phyloP scores from a whole-genome alignment of 192 early-diverging fungal species.

The Backusella westeae region DNA sequence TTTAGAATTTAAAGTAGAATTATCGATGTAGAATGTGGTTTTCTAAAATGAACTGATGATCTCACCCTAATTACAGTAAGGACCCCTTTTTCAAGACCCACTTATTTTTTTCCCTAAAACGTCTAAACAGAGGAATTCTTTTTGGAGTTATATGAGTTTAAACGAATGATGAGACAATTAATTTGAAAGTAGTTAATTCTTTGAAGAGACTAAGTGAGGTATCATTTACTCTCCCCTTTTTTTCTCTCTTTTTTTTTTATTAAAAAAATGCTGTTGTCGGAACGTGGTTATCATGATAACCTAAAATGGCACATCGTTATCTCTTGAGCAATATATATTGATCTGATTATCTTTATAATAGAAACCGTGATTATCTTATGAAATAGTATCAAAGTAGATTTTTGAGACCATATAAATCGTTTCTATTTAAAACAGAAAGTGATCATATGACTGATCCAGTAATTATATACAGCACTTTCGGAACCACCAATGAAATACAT shows the following conservation, averaged over 20 bases:
- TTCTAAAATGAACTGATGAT: background rate
- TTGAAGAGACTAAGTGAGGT: background rate
- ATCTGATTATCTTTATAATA: constrained; percentile 7
- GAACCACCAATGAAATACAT: background rate
- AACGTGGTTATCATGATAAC: background rate
- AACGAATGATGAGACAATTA: background rate
- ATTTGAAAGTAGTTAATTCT: background rate
- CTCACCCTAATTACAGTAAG: background rate
- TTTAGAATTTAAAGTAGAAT: background rate
- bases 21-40: background rate
- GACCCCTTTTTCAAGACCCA: background rate
- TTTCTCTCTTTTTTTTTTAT: background rate
- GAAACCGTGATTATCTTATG: background rate
- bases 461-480: background rate
- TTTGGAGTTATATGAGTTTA: background rate
- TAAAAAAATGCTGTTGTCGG: background rate
- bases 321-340: background rate
- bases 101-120: background rate
- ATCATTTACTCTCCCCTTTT: background rate
- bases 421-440: constrained; percentile 2
- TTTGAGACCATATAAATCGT: background rate
- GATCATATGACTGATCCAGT: background rate
- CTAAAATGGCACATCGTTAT: background rate
- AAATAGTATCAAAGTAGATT: background rate
- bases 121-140: background rate